Conservation (phyloP, 805 yeast genomes). For the Dipodascopsis uninucleata region DNA sequence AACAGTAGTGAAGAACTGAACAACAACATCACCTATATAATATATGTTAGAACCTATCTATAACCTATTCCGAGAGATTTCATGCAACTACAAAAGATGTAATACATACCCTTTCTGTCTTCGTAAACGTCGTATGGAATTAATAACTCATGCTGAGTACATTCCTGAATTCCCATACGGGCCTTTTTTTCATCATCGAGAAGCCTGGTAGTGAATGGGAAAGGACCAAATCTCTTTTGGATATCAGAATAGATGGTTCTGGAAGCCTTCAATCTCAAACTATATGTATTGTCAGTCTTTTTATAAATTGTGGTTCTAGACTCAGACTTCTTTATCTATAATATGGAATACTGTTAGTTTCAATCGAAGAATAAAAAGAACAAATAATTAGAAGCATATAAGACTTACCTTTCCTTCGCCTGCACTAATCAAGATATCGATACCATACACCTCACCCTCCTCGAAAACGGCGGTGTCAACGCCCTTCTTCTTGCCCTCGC, state of each 20-base stretch:
- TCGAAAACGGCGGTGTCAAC: slow-evolving; percentile 64
- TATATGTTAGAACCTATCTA: neutral
- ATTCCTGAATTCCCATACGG: slow-evolving; percentile 71
- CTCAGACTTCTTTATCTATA: slow-evolving; percentile 44
- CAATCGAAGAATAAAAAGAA: neutral
- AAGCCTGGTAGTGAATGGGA: slow-evolving; percentile 66
- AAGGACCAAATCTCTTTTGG: slow-evolving; percentile 60
- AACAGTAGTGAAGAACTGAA: slow-evolving; percentile 71
- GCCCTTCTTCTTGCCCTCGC: slow-evolving; percentile 59
- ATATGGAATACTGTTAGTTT: neutral
- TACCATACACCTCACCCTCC: slow-evolving; percentile 73
- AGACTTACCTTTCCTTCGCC: slow-evolving; percentile 59
- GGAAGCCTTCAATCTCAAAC: slow-evolving; percentile 67
- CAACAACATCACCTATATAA: slow-evolving; percentile 47
- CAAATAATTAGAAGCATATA: neutral
- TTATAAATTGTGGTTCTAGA: slow-evolving; percentile 67
- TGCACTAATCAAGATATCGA: slow-evolving; percentile 65
- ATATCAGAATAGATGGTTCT: slow-evolving; percentile 63
- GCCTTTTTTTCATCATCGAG: slow-evolving; percentile 67
- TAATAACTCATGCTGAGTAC: slow-evolving; percentile 61
- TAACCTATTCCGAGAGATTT: too few relatives aligned
- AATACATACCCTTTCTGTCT: slow-evolving; percentile 53
- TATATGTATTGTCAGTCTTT: slow-evolving; percentile 58
- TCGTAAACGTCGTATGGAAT: slow-evolving; percentile 64
- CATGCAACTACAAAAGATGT: too few relatives aligned